Evolutionary conservation across 345 rosid species (phyloP), one percentile per base, ranked within the genome.

Genomic region (Streptanthus diversifolius): DNA sequence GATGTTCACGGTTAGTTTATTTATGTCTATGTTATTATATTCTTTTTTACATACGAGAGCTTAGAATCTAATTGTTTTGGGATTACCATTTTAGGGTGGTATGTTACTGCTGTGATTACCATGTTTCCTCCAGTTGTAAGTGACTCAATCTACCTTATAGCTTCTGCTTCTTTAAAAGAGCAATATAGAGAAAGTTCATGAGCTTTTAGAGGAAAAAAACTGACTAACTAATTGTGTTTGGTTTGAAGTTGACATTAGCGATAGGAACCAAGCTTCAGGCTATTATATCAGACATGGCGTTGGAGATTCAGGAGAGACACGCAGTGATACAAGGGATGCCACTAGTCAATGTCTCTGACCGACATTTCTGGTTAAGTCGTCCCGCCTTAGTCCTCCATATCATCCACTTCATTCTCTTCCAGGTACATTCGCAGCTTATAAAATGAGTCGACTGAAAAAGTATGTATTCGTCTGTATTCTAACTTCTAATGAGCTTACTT

Each of bases 301-400:
- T 95, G 27, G 99, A 95, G 80, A 95, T 95, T 76, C 83, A 81
- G 30, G 92, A 95, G 73, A 91, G 88, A 76, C 93, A 95, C 24
- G 90, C 93, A 0, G 92, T 91, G 30, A 84, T 95, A 27, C 99
- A 95, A 84, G 99, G 98, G 77, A 88, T 95, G 85, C 99, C 98
- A 52, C 90, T 95, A 24, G 99, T 91, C 22, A 81, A 86, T 79
- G 98, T 91, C 57, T 85, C 96, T 35, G 93, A 95, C 74, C 68
- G 80, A 53, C 86, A 90, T 75, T 95, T 95, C 72, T 95, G 99
- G 99, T 85, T 95, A 49, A 22, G 75, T 57, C 82, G 93, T 85
- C 99, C 99, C 14, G 84, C 78, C 11, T 73, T 95, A 43, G 55
- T 91, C 64, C 95, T 95, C 37, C 83, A 83, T 75, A 82, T 90